Evolutionary conservation across 2,329 filamentous ascomycete species (phyloP).

Genomic region (Cadophora sp.): DNA sequence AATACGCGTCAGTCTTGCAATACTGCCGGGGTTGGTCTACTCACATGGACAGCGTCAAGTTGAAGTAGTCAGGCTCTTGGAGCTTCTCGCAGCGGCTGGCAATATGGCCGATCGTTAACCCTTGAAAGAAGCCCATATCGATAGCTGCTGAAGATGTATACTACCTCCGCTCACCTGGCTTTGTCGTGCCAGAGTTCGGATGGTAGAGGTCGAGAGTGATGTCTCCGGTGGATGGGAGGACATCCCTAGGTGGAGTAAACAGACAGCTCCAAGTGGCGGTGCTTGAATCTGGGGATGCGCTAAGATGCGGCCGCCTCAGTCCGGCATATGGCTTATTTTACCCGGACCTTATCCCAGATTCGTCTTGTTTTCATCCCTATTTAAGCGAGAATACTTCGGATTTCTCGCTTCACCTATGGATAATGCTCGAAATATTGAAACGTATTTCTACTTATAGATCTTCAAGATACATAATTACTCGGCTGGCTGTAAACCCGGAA

Average conservation of each 20-base stretch:
- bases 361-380: too few relatives aligned
- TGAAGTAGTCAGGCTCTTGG: slow-evolving; percentile 56
- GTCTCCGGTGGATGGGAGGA: not conserved
- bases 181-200: not conserved
- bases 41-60: slow-evolving; percentile 61
- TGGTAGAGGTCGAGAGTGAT: not conserved
- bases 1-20: slow-evolving; percentile 14
- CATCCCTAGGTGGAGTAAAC: slow-evolving; percentile 1
- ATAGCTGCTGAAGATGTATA: not conserved
- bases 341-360: too few relatives aligned
- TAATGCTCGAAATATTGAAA: too few relatives aligned
- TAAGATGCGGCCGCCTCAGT: slow-evolving; percentile 15
- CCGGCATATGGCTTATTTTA: not conserved
- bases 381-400: too few relatives aligned
- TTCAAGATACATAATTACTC: too few relatives aligned
- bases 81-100: slow-evolving; percentile 55
- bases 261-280: slow-evolving; percentile 16
- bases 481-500: too few relatives aligned
- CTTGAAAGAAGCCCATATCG: slow-evolving; percentile 36
- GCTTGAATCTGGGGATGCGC: not conserved
- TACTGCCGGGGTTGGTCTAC: slow-evolving; percentile 28
- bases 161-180: not conserved
- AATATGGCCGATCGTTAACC: slow-evolving; percentile 27
- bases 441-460: too few relatives aligned
- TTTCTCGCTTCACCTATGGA: too few relatives aligned